Conservation (phyloP, 2,329 filamentous ascomycete species). For the Anthostomella pinea region DNA sequence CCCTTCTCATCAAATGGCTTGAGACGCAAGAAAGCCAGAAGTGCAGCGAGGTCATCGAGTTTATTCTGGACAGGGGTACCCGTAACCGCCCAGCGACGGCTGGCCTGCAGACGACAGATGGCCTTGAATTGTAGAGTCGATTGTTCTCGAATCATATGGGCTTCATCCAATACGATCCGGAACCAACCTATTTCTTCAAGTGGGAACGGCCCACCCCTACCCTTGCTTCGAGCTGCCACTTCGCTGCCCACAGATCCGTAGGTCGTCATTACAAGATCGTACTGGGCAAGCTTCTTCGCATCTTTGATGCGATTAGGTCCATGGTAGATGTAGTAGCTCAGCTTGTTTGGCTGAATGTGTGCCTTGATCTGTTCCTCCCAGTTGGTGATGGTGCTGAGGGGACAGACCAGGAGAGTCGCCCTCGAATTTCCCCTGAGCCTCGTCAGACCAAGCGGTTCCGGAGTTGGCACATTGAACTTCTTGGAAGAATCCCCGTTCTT, state of each 20-base stretch:
- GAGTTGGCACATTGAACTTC: conserved; percentile 39
- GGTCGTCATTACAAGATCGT: conserved; percentile 86
- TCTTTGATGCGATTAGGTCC: conserved; percentile 73
- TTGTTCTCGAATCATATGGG: conserved; percentile 88
- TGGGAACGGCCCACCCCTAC: conserved; percentile 59
- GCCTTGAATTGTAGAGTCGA: conserved; percentile 79
- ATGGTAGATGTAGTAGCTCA: conserved; percentile 84
- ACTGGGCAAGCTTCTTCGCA: conserved; percentile 63
- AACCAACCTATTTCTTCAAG: conserved; percentile 85
- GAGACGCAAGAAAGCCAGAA: conserved; percentile 81
- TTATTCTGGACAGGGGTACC: conserved; percentile 95
- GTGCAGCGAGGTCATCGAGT: conserved; percentile 81
- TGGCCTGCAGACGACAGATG: conserved; percentile 73
- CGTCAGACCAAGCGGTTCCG: conserved; percentile 47
- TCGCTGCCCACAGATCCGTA: conserved; percentile 88
- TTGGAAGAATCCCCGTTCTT: conserved; percentile 35
- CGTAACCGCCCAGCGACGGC: conserved; percentile 93
- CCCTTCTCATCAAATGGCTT: conserved; percentile 78
- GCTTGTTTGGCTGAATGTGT: conserved; percentile 63
- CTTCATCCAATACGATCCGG: conserved; percentile 89
- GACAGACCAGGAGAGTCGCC: conserved; percentile 82
- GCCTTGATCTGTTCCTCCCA: conserved; percentile 91
- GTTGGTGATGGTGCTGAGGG: conserved; percentile 86
- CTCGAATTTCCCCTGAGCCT: conserved; percentile 64
- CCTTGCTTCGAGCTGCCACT: conserved; percentile 60